Evolutionary conservation across 2,329 filamentous ascomycete species (phyloP).

Genomic region (Cladosporium sp.): DNA sequence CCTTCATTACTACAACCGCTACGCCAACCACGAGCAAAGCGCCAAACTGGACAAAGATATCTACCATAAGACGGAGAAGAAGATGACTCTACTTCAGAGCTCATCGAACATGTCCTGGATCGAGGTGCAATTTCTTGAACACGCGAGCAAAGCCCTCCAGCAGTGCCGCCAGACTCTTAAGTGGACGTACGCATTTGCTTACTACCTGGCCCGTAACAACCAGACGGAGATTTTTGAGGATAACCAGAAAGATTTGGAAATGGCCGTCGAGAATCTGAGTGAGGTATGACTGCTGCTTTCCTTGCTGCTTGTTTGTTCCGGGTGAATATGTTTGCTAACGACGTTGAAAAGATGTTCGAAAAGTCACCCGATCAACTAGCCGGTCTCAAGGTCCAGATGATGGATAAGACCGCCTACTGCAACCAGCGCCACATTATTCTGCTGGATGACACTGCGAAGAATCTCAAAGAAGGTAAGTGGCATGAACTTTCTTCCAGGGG

Average conservation of each 20-base stretch:
- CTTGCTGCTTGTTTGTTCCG: background rate
- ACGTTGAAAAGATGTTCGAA: conserved; percentile 74
- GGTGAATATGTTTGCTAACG: background rate
- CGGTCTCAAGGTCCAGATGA: conserved; percentile 89
- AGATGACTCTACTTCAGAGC: conserved; percentile 95
- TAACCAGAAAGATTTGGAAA: conserved; percentile 96
- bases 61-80: conserved; percentile 94
- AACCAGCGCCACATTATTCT: conserved; percentile 87
- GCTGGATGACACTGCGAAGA: conserved; percentile 88
- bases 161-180: conserved; percentile 97
- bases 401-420: conserved; percentile 98
- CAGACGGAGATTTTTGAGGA: conserved; percentile 96
- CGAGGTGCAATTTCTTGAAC: conserved; percentile 94
- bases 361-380: conserved; percentile 86
- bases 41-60: conserved; percentile 96
- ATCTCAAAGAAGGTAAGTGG: conserved; percentile 76
- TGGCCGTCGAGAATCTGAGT: conserved; percentile 94
- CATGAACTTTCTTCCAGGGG: background rate
- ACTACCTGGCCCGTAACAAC: conserved; percentile 94
- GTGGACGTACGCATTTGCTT: conserved; percentile 99
- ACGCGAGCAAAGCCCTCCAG: conserved; percentile 88
- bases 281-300: conserved; percentile 42
- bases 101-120: conserved; percentile 98
- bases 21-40: conserved; percentile 97
- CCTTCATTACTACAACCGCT: conserved; percentile 97